These are phyloP conservation scores for Tolypocladium inflatum DNA, from an alignment of 2,329 filamentous ascomycete genomes.

Conservation along the genomic window DNA sequence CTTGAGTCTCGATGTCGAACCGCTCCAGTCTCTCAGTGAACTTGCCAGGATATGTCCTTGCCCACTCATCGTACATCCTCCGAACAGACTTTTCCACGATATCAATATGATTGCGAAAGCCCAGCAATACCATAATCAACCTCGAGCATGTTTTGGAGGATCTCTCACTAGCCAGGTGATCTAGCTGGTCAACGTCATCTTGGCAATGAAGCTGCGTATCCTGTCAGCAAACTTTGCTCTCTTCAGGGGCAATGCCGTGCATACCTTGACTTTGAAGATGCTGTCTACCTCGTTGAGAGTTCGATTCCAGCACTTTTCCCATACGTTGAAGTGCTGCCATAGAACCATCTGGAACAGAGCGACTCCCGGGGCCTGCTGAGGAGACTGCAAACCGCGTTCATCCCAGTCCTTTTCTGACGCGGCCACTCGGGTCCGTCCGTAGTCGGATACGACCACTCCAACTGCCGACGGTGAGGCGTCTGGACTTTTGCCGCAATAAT, in stretches of 20 bases:
- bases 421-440: neutral
- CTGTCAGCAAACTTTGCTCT: neutral
- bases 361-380: neutral
- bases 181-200: neutral
- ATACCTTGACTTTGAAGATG: neutral
- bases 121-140: neutral
- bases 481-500: neutral
- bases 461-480: neutral
- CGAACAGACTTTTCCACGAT: neutral
- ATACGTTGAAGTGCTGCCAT: neutral
- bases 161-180: neutral
- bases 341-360: neutral
- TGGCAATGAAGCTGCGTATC: neutral
- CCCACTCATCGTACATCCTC: neutral
- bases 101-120: neutral
- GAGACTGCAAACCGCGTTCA: neutral
- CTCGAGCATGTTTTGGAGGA: neutral
- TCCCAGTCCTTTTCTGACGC: neutral
- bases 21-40: neutral
- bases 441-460: neutral
- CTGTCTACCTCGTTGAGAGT: neutral
- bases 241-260: neutral
- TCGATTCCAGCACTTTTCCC: neutral
- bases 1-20: neutral
- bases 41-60: neutral